Evolutionary conservation across 257 asterid species (phyloP), one percentile per base, ranked within the genome.

Genomic region (Striga asiatica): DNA sequence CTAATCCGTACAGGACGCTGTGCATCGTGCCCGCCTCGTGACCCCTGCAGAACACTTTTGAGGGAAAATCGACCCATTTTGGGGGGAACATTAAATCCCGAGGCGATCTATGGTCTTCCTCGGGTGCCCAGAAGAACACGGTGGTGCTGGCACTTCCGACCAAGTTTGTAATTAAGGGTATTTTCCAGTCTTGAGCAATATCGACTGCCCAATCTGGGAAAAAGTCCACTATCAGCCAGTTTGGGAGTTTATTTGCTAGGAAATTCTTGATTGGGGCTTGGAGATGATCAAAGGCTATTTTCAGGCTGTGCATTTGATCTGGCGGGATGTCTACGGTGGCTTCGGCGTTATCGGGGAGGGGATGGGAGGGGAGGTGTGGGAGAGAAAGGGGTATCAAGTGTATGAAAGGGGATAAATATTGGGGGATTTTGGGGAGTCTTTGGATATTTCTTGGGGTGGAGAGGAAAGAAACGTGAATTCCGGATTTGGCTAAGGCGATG

Each of bases 351-450:
- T n/a, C n/a, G n/a, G n/a, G n/a, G n/a, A n/a, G n/a, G n/a, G n/a
- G n/a, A n/a, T n/a, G n/a, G n/a, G n/a, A n/a, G 60, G 66, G 49
- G 12, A 47, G 57, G 7, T 31, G 14, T n/a, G 60, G 71, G 29
- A 45, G 48, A 25, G 68, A 23, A 6, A 56, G 6, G 11, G 67
- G 23, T 11, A 62, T 24, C 4, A 62, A 51, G 11, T 51, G 21
- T 2, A 50, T 2, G 22, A 38, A 10, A 1, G 31, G 2, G 16
- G 59, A 20, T 3, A 63, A 11, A 42, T 43, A 29, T n/a, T n/a
- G 56, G 12, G 69, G 69, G 54, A 62, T 41, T 50, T 52, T 42
- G 13, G 64, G 61, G 46, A 72, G 71, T 31, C 67, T 66, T n/a
- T n/a, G n/a, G 32, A 27, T 27, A 27, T 3, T 27, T 7, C 32